phyloP scores from a whole-genome alignment of 2,329 filamentous ascomycete genomes.

The Septoria linicola region DNA sequence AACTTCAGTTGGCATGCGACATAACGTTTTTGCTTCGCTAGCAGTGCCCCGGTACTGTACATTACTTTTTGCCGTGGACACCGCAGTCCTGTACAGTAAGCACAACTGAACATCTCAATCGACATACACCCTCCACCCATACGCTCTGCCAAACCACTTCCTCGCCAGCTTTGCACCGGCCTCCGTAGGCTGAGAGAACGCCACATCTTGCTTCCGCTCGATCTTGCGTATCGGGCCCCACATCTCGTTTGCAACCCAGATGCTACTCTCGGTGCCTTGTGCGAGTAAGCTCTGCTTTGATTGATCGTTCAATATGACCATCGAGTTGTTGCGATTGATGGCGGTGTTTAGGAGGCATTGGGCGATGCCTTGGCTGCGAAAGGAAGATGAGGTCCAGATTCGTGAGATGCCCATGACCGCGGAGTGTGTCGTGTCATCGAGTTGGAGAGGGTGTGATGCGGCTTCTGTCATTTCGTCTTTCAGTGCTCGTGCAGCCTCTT shows the following conservation, averaged over 20 bases:
- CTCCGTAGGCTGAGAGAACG: slow-evolving; percentile 66
- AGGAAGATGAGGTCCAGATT: slow-evolving; percentile 62
- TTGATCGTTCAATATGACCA: slow-evolving; percentile 1
- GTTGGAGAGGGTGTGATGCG: slow-evolving; percentile 24
- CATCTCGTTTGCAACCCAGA: not conserved
- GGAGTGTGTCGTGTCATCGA: slow-evolving; percentile 29
- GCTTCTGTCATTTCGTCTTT: slow-evolving; percentile 19
- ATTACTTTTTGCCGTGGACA: not conserved
- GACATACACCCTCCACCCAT: slow-evolving; percentile 61
- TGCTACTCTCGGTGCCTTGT: not conserved
- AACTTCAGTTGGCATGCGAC: too few species aligned
- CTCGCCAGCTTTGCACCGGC: slow-evolving; percentile 58
- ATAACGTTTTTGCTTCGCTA: too few species aligned
- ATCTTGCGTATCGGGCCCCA: slow-evolving; percentile 48
- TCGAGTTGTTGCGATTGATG: slow-evolving; percentile 24
- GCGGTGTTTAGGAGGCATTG: slow-evolving; percentile 53
- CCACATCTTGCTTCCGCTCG: slow-evolving; percentile 55
- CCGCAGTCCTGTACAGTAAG: not conserved
- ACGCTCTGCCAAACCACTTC: slow-evolving; percentile 56
- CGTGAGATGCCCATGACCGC: slow-evolving; percentile 63
- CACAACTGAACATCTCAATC: slow-evolving; percentile 46
- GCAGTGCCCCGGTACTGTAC: too few species aligned
- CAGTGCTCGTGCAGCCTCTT: slow-evolving; percentile 11
- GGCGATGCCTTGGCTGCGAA: slow-evolving; percentile 58
- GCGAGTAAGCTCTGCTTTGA: not conserved